These are phyloP conservation scores for Trametes elegans DNA, from an alignment of 768 basidiomycete species.

Conservation along the genomic window DNA sequence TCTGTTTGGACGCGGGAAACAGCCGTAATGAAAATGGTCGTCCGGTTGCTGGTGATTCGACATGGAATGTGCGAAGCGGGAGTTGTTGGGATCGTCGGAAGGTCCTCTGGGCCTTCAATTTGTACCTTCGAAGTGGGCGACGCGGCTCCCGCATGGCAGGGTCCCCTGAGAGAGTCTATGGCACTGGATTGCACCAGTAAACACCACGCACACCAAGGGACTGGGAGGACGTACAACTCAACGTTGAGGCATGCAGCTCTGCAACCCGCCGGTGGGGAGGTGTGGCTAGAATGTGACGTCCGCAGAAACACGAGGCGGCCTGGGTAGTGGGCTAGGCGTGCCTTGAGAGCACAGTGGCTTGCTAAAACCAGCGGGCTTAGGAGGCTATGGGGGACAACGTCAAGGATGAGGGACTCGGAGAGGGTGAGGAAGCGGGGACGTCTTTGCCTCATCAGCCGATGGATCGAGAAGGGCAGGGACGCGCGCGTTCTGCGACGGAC, in stretches of 20 bases:
- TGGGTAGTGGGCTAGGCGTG: constrained; percentile 9
- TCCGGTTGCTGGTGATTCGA: constrained; percentile 66
- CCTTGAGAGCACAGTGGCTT: constrained; percentile 1
- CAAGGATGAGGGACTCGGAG: constrained; percentile 4
- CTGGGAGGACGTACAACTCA: constrained; percentile 3
- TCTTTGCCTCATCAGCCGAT: constrained; percentile 5
- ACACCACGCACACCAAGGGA: constrained; percentile 1
- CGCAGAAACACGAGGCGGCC: constrained; percentile 2
- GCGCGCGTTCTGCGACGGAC: constrained; percentile 9
- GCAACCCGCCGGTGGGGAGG: constrained; percentile 4
- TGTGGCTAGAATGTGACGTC: constrained; percentile 5
- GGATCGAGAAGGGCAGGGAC: neutral
- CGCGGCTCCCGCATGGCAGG: constrained; percentile 13
- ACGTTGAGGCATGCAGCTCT: constrained; percentile 5
- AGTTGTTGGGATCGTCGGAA: constrained; percentile 31
- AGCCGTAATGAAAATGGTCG: constrained; percentile 63
- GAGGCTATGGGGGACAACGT: constrained; percentile 4
- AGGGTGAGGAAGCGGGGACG: constrained; percentile 1
- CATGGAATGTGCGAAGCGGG: constrained; percentile 52
- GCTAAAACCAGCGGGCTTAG: constrained; percentile 5
- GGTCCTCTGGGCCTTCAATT: constrained; percentile 23
- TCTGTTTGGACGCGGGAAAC: constrained; percentile 54
- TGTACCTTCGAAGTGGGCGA: constrained; percentile 13
- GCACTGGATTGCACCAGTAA: constrained; percentile 1
- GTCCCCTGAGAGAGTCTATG: constrained; percentile 4